Evolutionary conservation across 306 rosid genomes (phyloP).

Genomic region (Lablab purpureus): DNA sequence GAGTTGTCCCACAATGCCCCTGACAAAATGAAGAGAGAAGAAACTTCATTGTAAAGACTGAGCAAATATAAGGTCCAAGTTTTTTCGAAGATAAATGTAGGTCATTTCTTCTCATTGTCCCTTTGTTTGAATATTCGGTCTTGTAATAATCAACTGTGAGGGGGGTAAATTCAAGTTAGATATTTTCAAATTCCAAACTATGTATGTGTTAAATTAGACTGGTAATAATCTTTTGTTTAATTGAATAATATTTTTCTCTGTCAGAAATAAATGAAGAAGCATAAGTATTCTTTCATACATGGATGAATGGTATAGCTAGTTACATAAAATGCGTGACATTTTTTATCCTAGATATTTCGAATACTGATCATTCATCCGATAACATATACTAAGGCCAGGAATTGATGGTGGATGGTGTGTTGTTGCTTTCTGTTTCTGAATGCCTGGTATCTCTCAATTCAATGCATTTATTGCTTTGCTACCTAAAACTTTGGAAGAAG

Average conservation of each 20-base stretch:
- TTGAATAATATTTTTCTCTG: slow-evolving; percentile 26
- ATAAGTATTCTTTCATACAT: not conserved
- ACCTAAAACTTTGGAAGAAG: no score
- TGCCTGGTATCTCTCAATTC: no score
- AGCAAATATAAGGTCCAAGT: not conserved
- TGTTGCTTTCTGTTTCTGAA: no score
- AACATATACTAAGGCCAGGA: no score
- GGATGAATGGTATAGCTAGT: no score
- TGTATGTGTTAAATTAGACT: slow-evolving; percentile 38
- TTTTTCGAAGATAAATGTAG: slow-evolving; percentile 38
- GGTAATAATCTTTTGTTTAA: slow-evolving; percentile 2
- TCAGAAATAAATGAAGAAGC: slow-evolving; percentile 12
- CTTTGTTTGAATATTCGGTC: slow-evolving; percentile 39
- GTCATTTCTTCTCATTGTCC: slow-evolving; percentile 26
- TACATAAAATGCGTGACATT: no score
- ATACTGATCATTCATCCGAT: no score
- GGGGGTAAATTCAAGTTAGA: slow-evolving; percentile 22
- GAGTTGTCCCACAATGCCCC: not conserved
- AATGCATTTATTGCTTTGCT: no score
- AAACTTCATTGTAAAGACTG: slow-evolving; percentile 4
- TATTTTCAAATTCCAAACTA: slow-evolving; percentile 28
- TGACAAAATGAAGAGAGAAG: not conserved
- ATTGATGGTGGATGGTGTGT: no score
- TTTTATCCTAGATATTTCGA: no score
- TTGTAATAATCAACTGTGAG: slow-evolving; percentile 42